Conservation (phyloP, 352 stramenopile genomes). For the Globisporangium spiculum region DNA sequence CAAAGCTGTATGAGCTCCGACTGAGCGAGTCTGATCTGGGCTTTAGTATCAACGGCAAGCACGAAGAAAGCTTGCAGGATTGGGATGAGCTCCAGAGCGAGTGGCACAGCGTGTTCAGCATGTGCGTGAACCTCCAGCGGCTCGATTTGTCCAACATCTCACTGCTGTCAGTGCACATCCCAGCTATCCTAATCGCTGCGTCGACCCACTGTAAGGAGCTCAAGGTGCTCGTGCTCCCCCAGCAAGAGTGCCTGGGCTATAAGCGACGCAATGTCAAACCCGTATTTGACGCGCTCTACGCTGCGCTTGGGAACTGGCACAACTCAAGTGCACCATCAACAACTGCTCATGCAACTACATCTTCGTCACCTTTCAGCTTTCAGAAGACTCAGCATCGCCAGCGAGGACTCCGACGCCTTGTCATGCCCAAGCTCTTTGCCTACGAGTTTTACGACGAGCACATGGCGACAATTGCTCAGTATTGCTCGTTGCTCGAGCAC, state of each 20-base stretch:
- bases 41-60: neutral
- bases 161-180: slow-evolving; percentile 7
- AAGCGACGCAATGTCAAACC: slow-evolving; percentile 16
- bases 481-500: slow-evolving; percentile 21
- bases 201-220: slow-evolving; percentile 11
- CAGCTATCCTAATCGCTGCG: slow-evolving; percentile 7
- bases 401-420: slow-evolving; percentile 23
- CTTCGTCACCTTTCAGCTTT: neutral
- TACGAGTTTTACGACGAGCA: slow-evolving; percentile 27
- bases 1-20: slow-evolving; percentile 5
- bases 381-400: neutral
- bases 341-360: neutral
- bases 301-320: slow-evolving; percentile 10
- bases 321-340: neutral
- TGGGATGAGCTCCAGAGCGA: neutral
- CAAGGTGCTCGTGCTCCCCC: slow-evolving; percentile 15
- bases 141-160: slow-evolving; percentile 15
- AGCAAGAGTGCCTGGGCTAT: slow-evolving; percentile 19
- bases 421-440: slow-evolving; percentile 30
- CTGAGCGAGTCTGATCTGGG: neutral
- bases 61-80: neutral
- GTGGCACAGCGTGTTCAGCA: slow-evolving; percentile 6
- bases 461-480: slow-evolving; percentile 18
- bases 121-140: slow-evolving; percentile 12
- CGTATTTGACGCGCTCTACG: slow-evolving; percentile 16